Evolutionary conservation across 169 alveolate genomes (phyloP).

Genomic region (Cryptosporidium sp.): DNA sequence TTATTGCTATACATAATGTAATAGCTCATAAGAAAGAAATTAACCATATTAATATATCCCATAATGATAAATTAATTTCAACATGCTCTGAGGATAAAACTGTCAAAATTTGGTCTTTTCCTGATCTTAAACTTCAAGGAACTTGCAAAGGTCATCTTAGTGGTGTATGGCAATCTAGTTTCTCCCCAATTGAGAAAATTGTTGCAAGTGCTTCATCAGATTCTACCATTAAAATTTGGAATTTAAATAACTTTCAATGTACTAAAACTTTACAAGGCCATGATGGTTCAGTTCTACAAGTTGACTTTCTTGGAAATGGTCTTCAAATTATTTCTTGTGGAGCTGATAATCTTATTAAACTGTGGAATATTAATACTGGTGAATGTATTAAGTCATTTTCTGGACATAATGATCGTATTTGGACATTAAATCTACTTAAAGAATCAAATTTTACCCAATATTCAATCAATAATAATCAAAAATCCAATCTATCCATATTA

Average conservation of each 20-base stretch:
- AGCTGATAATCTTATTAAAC: slow-evolving; percentile 86
- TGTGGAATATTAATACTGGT: slow-evolving; percentile 89
- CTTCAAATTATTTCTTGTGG: slow-evolving; percentile 86
- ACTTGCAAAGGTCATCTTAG: slow-evolving; percentile 84
- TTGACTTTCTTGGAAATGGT: slow-evolving; percentile 85
- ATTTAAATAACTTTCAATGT: slow-evolving; percentile 84
- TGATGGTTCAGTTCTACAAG: slow-evolving; percentile 87
- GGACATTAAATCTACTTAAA: slow-evolving; percentile 57
- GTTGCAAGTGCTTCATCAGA: slow-evolving; percentile 89
- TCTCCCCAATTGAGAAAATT: slow-evolving; percentile 84
- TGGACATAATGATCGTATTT: slow-evolving; percentile 88
- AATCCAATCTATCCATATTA: neutral
- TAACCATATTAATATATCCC: slow-evolving; percentile 40
- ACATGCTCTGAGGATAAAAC: slow-evolving; percentile 89
- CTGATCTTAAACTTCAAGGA: slow-evolving; percentile 67
- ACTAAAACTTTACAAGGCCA: slow-evolving; percentile 89
- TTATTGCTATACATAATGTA: slow-evolving; percentile 47
- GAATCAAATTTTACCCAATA: neutral
- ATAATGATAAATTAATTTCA: slow-evolving; percentile 79
- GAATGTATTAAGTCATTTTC: slow-evolving; percentile 84
- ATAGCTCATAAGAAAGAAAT: slow-evolving; percentile 71
- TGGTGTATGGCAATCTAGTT: slow-evolving; percentile 83
- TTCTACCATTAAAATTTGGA: slow-evolving; percentile 90
- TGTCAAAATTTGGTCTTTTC: slow-evolving; percentile 84
- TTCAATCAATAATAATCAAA: neutral